Percentiles rank a stretch among this genome's conserved stretches.
Conservation (phyloP, 148 eudicot species). For the Agrostemma githago region DNA sequence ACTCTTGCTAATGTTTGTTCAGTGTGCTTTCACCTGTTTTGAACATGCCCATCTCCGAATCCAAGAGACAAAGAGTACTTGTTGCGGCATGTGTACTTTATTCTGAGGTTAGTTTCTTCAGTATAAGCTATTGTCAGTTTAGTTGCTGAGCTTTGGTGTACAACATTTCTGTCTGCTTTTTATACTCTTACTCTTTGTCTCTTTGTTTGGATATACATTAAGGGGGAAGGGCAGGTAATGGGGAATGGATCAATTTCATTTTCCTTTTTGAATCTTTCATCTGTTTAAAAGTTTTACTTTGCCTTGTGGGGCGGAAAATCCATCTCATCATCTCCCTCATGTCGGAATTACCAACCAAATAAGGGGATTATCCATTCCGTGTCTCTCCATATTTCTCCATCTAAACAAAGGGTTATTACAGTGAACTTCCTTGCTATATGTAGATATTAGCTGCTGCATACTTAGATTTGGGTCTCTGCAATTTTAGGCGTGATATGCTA, state of each 20-base stretch:
- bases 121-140: not conserved
- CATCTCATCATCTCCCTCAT: not conserved
- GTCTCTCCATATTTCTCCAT: not conserved
- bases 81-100: constrained; percentile 87
- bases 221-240: not conserved
- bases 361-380: not conserved
- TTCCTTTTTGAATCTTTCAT: not conserved
- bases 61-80: constrained; percentile 94
- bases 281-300: not conserved
- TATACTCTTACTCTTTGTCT: not conserved
- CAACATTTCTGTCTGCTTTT: not conserved
- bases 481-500: not conserved
- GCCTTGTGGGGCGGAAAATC: not conserved
- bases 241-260: not conserved
- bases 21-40: constrained; percentile 95
- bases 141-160: constrained; percentile 15
- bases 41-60: constrained; percentile 89
- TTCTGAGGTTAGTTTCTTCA: constrained; percentile 73
- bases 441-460: not conserved
- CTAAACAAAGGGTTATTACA: not conserved
- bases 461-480: constrained; percentile 4
- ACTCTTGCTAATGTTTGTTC: constrained; percentile 33
- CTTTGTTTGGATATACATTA: not conserved
- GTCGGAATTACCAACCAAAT: not conserved
- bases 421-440: not conserved